A percentile compares a stretch with the other conserved stretches of the same genome.
Evolutionary conservation across 1,139 yeast species (phyloP).

Genomic region (Kazachstania sp.): DNA sequence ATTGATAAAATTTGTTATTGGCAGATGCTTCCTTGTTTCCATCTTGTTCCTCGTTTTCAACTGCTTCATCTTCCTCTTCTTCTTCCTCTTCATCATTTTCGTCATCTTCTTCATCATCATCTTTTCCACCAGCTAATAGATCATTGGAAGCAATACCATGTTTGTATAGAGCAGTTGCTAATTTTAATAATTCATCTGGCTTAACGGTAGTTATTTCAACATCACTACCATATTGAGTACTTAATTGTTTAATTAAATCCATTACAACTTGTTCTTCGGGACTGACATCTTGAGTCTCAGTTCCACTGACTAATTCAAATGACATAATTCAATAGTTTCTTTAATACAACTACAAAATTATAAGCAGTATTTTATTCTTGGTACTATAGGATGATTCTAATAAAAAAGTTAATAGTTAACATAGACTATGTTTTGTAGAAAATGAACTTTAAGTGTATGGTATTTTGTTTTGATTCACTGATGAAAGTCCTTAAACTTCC

Average conservation of each 20-base stretch:
- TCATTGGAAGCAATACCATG: conserved; percentile 69
- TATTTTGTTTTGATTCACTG: no score
- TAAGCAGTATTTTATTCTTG: no score
- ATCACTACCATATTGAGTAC: neutral
- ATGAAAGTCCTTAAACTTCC: no score
- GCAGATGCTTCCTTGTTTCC: conserved; percentile 20
- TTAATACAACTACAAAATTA: no score
- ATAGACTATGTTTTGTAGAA: no score
- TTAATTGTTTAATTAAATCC: neutral
- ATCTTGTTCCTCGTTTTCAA: no score
- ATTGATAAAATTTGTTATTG: conserved; percentile 42
- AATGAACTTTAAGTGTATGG: no score
- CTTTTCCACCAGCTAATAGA: conserved; percentile 58
- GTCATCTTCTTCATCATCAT: conserved; percentile 11
- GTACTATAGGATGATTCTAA: neutral
- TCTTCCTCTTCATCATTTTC: conserved; percentile 10
- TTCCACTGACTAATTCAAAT: neutral
- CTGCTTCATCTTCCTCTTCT: conserved; percentile 25
- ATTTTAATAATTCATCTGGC: conserved; percentile 45
- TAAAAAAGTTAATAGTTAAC: no score
- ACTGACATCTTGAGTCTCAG: neutral
- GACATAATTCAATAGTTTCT: no score
- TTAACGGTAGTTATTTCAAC: conserved; percentile 21
- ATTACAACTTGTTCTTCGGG: neutral
- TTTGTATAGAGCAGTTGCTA: conserved; percentile 76